Evolutionary conservation across 176 grass and related monocot species (phyloP).

Genomic region (Eleusine indica): DNA sequence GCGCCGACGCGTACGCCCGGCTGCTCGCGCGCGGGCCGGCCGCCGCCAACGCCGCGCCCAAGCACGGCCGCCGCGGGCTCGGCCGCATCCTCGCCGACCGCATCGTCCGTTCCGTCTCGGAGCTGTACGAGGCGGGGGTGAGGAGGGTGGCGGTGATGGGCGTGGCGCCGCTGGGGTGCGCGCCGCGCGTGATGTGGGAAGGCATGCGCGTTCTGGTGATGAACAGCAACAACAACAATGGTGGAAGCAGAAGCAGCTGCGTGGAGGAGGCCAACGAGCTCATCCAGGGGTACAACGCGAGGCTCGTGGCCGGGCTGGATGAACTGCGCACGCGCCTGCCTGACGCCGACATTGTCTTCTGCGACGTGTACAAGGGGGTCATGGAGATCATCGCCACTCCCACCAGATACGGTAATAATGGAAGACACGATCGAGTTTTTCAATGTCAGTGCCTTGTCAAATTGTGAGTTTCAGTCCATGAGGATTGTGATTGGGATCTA

Average conservation of each 20-base stretch:
- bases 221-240: background rate
- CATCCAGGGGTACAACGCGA: constrained; percentile 54
- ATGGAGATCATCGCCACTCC: constrained; percentile 67
- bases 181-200: constrained; percentile 61
- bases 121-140: constrained; percentile 66
- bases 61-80: constrained; percentile 57
- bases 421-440: no score
- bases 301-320: constrained; percentile 43
- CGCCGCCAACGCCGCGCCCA: constrained; percentile 47
- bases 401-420: background rate
- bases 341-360: constrained; percentile 62
- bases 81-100: constrained; percentile 52
- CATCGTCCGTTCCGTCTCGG: constrained; percentile 49
- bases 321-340: constrained; percentile 42
- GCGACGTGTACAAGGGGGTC: constrained; percentile 64
- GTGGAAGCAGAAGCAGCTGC: constrained; percentile 30
- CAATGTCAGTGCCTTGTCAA: background rate
- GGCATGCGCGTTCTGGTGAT: constrained; percentile 4
- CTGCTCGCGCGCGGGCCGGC: constrained; percentile 50
- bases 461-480: background rate
- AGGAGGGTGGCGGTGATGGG: constrained; percentile 71
- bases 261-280: constrained; percentile 69
- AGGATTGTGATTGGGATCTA: background rate
- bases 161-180: constrained; percentile 67
- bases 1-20: constrained; percentile 60